Evolutionary conservation across 2,329 filamentous ascomycete genomes (phyloP), one percentile per base, ranked within the genome.

Genomic region (Trichoderma atroviride): DNA sequence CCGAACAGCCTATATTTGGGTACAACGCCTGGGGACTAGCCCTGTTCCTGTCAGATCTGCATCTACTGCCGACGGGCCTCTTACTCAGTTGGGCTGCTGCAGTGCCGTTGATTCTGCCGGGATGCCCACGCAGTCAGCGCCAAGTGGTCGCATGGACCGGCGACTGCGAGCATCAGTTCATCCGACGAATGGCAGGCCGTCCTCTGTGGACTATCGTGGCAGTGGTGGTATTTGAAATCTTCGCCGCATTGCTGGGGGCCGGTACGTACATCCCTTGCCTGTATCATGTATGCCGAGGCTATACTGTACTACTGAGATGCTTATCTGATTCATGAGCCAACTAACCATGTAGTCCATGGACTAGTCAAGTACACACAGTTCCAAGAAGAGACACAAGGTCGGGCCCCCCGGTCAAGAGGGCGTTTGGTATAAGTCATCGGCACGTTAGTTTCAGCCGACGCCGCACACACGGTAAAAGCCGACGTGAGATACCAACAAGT

Each of bases 11-110:
- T 59, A 59, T 58, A 50, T 67, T 59, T 67, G 63, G 63, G 13
- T 53, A 11, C 14, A 14, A 40, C 43, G 24, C 27, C 47, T 27
- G 10, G 43, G 22, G 27, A 40, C 63, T 67, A 67, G 55, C 63
- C 63, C 63, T 67, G 63, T 67, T 67, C 63, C 63, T 67, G 63
- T 67, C 63, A 67, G 63, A 67, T 59, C 63, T 67, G 63, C 63
- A 58, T 66, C 63, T 50, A 50, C 47, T 67, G 55, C 55, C 53
- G 63, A 52, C 63, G 29, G 52, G 63, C 55, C 55, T 59, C 55
- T 66, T 59, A 33, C 55, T 59, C 37, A 19, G 29, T 27, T 58
- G 40, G 24, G 40, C 22, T 19, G 31, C 33, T 47, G 35, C 27
- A 43, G n/a, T 11, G 31, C 63, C 50, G 62, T 35, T 55, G 29